These are phyloP conservation scores for Hemerocallis citrina DNA, from an alignment of 106 monocot genomes.

Conservation along the genomic window DNA sequence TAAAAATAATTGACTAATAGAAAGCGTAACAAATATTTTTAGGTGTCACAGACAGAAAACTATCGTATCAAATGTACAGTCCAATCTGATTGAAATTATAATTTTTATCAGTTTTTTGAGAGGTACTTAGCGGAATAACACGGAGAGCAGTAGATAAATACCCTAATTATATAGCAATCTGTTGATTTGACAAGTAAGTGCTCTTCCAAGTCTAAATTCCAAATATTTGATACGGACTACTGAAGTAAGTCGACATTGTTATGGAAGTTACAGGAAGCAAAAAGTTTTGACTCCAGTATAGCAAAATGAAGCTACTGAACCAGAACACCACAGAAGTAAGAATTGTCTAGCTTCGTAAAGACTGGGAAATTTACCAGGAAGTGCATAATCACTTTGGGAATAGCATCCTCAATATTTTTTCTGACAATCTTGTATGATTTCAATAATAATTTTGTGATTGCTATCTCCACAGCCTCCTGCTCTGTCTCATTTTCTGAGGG, in stretches of 20 bases:
- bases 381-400: constrained; percentile 98
- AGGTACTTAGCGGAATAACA: background rate
- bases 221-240: background rate
- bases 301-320: background rate
- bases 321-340: background rate
- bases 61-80: background rate
- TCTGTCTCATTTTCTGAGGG: constrained; percentile 81
- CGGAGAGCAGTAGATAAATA: background rate
- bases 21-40: no score
- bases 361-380: constrained; percentile 62
- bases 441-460: constrained; percentile 73
- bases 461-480: constrained; percentile 74
- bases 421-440: constrained; percentile 95
- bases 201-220: background rate
- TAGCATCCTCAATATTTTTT: constrained; percentile 84
- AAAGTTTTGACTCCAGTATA: background rate
- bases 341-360: background rate
- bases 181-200: background rate
- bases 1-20: background rate
- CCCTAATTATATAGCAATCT: background rate
- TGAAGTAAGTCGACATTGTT: background rate
- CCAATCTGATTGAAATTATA: background rate
- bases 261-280: no score
- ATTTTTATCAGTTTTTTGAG: background rate
- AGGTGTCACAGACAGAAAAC: background rate